Percentiles rank a stretch among this genome's conserved stretches.
phyloP scores from a whole-genome alignment of 148 eudicot genomes.

The Silene latifolia region DNA sequence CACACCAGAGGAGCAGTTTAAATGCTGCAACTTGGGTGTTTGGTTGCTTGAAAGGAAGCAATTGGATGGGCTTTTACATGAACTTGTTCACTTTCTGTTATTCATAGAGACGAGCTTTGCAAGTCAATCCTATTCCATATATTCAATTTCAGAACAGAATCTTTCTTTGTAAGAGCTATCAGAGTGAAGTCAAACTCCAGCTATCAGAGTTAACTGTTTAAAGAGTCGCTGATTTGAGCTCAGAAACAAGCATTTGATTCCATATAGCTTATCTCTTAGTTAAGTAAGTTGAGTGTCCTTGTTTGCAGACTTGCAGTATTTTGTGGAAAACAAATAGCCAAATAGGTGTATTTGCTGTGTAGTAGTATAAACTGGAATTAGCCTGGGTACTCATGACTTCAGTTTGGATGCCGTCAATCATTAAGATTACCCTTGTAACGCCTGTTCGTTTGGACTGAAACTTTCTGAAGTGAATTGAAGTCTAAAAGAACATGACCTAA shows the following conservation, averaged over 20 bases:
- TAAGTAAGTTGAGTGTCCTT: no score
- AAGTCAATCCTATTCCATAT: not conserved
- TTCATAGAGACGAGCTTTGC: not conserved
- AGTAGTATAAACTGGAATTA: no score
- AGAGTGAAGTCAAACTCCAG: not conserved
- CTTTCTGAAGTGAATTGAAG: no score
- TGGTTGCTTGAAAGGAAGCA: constrained; percentile 6
- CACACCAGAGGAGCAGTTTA: not conserved
- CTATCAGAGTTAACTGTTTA: not conserved
- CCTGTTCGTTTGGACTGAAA: no score
- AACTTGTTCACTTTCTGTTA: not conserved
- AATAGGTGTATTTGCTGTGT: no score
- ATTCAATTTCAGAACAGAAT: not conserved
- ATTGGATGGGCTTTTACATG: not conserved
- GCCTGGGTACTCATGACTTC: no score
- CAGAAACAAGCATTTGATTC: not conserved
- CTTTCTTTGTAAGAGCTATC: not conserved
- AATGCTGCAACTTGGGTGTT: not conserved
- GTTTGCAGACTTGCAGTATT: no score
- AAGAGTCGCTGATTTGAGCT: not conserved
- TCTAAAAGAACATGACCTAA: no score
- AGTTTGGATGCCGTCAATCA: no score
- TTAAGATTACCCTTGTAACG: no score
- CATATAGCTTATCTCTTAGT: not conserved
- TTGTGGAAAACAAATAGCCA: no score